phyloP scores from a whole-genome alignment of 495 filamentous ascomycete genomes.

The Pyrenopolyporus hunteri region DNA sequence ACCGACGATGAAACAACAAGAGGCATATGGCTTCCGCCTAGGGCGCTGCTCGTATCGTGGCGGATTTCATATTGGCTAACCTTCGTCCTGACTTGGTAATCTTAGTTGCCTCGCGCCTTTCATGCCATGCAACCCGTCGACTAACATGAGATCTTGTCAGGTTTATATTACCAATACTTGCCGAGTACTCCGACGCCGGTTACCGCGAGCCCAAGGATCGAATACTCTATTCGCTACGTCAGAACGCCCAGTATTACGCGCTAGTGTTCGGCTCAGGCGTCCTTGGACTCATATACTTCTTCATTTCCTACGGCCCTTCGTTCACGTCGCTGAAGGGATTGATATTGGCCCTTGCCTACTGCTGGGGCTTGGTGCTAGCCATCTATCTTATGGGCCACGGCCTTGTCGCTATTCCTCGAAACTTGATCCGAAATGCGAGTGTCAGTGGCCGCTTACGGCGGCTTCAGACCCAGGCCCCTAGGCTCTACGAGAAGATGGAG shows the following conservation, averaged over 20 bases:
- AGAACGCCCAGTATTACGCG: slow-evolving; percentile 86
- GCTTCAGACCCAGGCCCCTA: slow-evolving; percentile 79
- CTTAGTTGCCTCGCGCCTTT: not conserved
- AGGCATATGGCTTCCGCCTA: slow-evolving; percentile 68
- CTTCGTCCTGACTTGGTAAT: slow-evolving; percentile 88
- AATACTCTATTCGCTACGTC: slow-evolving; percentile 79
- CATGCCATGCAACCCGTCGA: not conserved
- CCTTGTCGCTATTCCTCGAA: slow-evolving; percentile 85
- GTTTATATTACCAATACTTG: slow-evolving; percentile 91
- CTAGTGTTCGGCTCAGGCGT: slow-evolving; percentile 73
- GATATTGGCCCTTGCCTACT: slow-evolving; percentile 91
- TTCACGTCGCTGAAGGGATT: slow-evolving; percentile 72
- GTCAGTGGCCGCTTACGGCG: slow-evolving; percentile 71
- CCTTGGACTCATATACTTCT: slow-evolving; percentile 81
- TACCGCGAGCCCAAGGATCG: slow-evolving; percentile 84
- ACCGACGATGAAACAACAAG: slow-evolving; percentile 70
- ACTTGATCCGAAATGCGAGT: slow-evolving; percentile 76
- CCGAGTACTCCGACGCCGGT: slow-evolving; percentile 91
- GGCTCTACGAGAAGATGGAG: slow-evolving; percentile 82
- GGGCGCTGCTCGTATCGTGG: slow-evolving; percentile 82
- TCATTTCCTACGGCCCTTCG: slow-evolving; percentile 70
- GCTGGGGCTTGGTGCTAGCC: slow-evolving; percentile 87
- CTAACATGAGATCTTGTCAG: slow-evolving; percentile 47
- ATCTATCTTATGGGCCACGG: slow-evolving; percentile 98
- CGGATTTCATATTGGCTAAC: slow-evolving; percentile 96